Evolutionary conservation across 805 yeast genomes (phyloP).

Genomic region (Wickerhamiella bombiphila): DNA sequence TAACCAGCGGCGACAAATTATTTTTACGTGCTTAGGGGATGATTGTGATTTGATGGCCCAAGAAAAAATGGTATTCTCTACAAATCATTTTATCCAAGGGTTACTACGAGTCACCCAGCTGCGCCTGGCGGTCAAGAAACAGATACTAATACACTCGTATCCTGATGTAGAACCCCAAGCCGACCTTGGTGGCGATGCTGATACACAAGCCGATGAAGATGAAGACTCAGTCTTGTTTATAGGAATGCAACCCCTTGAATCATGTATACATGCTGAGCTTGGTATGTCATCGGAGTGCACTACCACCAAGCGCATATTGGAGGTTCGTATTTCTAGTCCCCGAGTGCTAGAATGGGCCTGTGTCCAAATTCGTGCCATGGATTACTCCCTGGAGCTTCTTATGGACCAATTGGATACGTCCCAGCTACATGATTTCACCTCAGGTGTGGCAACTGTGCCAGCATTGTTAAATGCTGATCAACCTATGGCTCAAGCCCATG

Average conservation of each 20-base stretch:
- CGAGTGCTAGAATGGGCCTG: conserved; percentile 4
- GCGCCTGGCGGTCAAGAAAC: conserved; percentile 19
- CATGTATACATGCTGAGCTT: conserved; percentile 16
- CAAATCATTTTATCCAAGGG: conserved; percentile 25
- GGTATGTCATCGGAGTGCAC: conserved; percentile 9
- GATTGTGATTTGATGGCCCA: background rate
- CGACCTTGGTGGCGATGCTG: no score
- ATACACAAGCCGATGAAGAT: no score
- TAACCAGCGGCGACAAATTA: conserved; percentile 3
- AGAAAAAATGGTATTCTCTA: conserved; percentile 6
- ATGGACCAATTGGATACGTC: conserved; percentile 11
- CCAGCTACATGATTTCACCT: conserved; percentile 6
- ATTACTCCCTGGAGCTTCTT: conserved; percentile 11
- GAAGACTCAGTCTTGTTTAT: conserved; percentile 4
- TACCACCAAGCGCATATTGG: conserved; percentile 14
- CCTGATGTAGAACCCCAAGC: background rate
- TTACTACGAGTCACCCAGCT: conserved; percentile 22
- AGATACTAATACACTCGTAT: conserved; percentile 14
- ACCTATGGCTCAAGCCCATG: conserved; percentile 15
- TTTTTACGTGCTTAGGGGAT: conserved; percentile 4
- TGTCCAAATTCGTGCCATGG: conserved; percentile 12
- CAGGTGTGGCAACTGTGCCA: conserved; percentile 19
- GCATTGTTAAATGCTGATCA: conserved; percentile 18
- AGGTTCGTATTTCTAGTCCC: conserved; percentile 8
- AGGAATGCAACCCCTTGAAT: conserved; percentile 16